A percentile compares a stretch with the other conserved stretches of the same genome.
These are phyloP conservation scores for Blastobotrys arbuscula DNA, from an alignment of 1,139 yeast species.

Conservation along the genomic window DNA sequence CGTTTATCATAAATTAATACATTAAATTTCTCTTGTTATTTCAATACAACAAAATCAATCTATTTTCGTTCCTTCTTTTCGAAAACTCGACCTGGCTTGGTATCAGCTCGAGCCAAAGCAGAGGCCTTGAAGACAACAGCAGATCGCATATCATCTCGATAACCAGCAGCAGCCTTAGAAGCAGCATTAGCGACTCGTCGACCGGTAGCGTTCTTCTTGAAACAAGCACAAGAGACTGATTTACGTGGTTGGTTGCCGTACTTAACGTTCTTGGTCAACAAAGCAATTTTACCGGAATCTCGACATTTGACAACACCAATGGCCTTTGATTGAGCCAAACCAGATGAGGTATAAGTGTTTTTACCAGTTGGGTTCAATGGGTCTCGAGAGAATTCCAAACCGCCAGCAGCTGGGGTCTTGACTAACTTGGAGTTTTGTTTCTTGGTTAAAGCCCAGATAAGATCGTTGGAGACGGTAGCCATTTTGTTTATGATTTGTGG, in stretches of 20 bases:
- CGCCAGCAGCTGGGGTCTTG: constrained; percentile 40
- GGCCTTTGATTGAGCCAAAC: constrained; percentile 46
- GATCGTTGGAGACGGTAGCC: constrained; percentile 33
- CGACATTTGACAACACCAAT: constrained; percentile 35
- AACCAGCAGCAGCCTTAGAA: constrained; percentile 40
- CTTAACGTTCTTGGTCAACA: constrained; percentile 40
- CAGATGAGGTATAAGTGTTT: constrained; percentile 43
- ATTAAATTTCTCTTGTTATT: background rate
- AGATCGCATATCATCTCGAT: constrained; percentile 41
- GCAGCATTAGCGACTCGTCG: constrained; percentile 42
- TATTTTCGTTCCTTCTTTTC: constrained; percentile 25
- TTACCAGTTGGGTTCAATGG: constrained; percentile 44
- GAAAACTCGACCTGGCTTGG: constrained; percentile 35
- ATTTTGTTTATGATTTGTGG: constrained; percentile 2
- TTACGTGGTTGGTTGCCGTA: constrained; percentile 42
- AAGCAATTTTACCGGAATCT: constrained; percentile 36
- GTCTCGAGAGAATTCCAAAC: constrained; percentile 42
- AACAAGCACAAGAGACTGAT: constrained; percentile 34
- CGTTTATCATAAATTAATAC: background rate
- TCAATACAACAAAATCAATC: too few species aligned
- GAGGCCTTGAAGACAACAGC: constrained; percentile 43
- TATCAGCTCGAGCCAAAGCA: constrained; percentile 39
- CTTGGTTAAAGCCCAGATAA: constrained; percentile 47
- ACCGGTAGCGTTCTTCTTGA: constrained; percentile 41
- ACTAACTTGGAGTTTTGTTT: constrained; percentile 43